Percentiles rank a stretch among this genome's conserved stretches.
Conservation (phyloP, 345 rosid genomes). For the Sonneratia caseolaris region DNA sequence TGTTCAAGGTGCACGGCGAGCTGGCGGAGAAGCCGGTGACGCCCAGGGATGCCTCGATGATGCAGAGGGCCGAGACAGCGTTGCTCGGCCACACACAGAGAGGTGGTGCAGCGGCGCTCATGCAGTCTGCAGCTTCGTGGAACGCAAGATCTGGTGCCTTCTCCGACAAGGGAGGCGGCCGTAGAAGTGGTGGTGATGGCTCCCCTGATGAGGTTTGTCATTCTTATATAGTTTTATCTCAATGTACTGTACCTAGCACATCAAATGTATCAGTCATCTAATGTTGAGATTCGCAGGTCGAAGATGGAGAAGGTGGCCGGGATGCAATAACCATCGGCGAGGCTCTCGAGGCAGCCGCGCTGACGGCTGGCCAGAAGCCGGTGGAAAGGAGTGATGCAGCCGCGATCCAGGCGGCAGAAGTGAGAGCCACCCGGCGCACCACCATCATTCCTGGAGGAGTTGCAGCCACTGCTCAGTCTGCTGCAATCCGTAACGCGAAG, state of each 20-base stretch:
- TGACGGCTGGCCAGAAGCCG: slow-evolving; percentile 63
- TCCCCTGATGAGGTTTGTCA: neutral
- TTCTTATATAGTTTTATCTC: too few relatives aligned
- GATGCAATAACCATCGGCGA: slow-evolving; percentile 54
- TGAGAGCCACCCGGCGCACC: slow-evolving; percentile 69
- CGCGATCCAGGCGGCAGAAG: slow-evolving; percentile 82
- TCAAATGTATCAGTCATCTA: too few relatives aligned
- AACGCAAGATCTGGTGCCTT: slow-evolving; percentile 22
- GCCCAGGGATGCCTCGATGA: slow-evolving; percentile 27
- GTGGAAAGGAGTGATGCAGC: slow-evolving; percentile 91
- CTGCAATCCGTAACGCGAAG: slow-evolving; percentile 61
- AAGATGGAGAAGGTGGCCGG: neutral
- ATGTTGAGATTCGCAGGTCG: neutral
- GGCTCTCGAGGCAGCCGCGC: slow-evolving; percentile 64
- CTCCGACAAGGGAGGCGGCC: slow-evolving; percentile 6
- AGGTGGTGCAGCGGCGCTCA: slow-evolving; percentile 14
- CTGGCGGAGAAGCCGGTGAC: slow-evolving; percentile 20
- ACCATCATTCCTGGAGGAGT: slow-evolving; percentile 53
- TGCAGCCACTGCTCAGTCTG: slow-evolving; percentile 71
- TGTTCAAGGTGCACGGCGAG: slow-evolving; percentile 22
- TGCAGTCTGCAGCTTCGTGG: slow-evolving; percentile 27
- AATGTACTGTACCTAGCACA: too few relatives aligned
- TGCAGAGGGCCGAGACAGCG: slow-evolving; percentile 26
- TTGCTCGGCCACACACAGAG: slow-evolving; percentile 18
- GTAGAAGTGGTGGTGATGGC: slow-evolving; percentile 9